Evolutionary conservation across 2,329 filamentous ascomycete genomes (phyloP).

Genomic region (Orbilia blumenaviensis): DNA sequence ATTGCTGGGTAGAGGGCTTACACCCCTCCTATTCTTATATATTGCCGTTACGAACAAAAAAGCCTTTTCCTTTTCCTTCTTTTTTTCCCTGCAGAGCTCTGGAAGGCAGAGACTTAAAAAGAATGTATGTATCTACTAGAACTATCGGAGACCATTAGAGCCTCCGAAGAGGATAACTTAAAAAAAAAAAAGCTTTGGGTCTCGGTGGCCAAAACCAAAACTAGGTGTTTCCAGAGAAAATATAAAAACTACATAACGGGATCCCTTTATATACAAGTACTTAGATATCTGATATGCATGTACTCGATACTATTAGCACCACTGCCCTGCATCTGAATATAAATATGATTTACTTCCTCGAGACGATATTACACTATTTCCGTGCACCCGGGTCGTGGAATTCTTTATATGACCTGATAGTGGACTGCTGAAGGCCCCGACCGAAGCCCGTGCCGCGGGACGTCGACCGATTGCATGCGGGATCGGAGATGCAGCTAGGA

Average conservation of each 20-base stretch:
- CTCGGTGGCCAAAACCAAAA: not conserved
- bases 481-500: constrained; percentile 8
- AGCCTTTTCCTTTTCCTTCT: constrained; percentile 3
- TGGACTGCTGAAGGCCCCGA: not conserved
- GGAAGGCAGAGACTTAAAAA: constrained; percentile 14
- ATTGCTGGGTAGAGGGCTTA: not conserved
- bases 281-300: not conserved
- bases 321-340: not conserved
- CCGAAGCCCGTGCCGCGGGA: not conserved
- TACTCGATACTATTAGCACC: not conserved
- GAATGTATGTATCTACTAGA: constrained; percentile 28
- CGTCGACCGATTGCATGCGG: too few species aligned
- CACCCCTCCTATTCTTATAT: not conserved
- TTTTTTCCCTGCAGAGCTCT: constrained; percentile 1
- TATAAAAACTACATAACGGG: not conserved
- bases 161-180: too few species aligned
- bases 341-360: not conserved
- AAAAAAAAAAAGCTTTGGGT: not conserved
- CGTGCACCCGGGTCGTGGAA: constrained; percentile 6
- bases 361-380: not conserved
- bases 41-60: not conserved
- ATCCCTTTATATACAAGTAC: not conserved
- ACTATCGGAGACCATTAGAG: not conserved
- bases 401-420: constrained; percentile 8
- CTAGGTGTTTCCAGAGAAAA: not conserved